Conservation (phyloP, 73 alveolate genomes). For the Symbiodinium natans region DNA sequence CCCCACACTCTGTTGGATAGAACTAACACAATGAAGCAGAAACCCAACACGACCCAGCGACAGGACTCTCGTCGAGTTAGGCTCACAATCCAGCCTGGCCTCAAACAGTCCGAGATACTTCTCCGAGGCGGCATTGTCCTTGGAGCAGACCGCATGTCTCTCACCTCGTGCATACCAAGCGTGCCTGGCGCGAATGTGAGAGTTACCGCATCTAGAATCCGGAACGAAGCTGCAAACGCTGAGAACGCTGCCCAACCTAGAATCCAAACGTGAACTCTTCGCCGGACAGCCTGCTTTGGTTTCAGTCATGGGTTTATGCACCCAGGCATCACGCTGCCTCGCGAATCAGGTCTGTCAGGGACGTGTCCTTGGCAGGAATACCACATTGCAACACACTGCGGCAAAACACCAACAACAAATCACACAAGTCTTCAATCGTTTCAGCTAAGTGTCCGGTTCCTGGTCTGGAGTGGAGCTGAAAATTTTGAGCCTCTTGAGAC, state of each 20-base stretch:
- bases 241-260: neutral
- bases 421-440: neutral
- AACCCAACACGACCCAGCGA: no score
- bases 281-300: neutral
- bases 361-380: neutral
- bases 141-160: neutral
- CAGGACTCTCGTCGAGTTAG: no score
- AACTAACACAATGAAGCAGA: no score
- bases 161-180: neutral
- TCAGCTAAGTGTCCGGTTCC: neutral
- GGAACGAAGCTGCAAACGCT: neutral
- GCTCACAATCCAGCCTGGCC: neutral
- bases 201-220: no score
- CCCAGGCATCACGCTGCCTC: no score
- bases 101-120: neutral
- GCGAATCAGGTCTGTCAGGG: neutral
- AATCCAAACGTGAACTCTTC: neutral
- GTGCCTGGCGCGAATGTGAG: no score
- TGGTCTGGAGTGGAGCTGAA: neutral
- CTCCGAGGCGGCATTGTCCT: slow-evolving; percentile 10
- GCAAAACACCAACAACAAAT: neutral
- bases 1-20: no score
- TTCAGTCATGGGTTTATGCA: no score
- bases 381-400: neutral
- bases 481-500: neutral